phyloP scores from a whole-genome alignment of 2,329 filamentous ascomycete species.

The Akanthomyces dipterigenus region DNA sequence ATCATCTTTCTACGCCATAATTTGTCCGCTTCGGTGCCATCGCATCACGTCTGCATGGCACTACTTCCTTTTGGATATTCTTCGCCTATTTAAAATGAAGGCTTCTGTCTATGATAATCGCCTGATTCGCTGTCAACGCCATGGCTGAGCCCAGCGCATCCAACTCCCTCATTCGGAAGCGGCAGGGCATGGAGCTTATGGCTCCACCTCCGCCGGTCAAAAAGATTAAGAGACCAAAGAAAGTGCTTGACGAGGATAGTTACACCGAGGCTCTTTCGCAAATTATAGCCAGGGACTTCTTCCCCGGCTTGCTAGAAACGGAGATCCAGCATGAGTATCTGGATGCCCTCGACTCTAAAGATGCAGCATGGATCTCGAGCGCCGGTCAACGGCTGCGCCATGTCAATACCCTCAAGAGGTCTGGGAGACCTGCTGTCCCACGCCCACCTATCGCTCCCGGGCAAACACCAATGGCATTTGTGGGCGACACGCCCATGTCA shows the following conservation, averaged over 20 bases:
- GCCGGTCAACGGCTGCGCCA: constrained; percentile 66
- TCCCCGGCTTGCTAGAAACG: constrained; percentile 80
- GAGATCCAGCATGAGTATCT: constrained; percentile 89
- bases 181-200: constrained; percentile 67
- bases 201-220: constrained; percentile 78
- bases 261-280: constrained; percentile 87
- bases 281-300: constrained; percentile 95
- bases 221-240: constrained; percentile 83
- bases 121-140: neutral
- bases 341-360: constrained; percentile 79
- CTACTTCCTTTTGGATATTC: neutral
- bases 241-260: constrained; percentile 85
- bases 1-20: neutral
- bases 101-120: neutral
- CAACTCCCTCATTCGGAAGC: constrained; percentile 60
- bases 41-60: neutral
- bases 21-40: neutral
- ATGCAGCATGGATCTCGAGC: constrained; percentile 78
- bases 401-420: constrained; percentile 72
- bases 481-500: constrained; percentile 67
- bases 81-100: neutral
- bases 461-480: constrained; percentile 59
- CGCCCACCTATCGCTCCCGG: constrained; percentile 25
- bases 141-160: constrained; percentile 28
- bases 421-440: constrained; percentile 18